A percentile compares a stretch with the other conserved stretches of the same genome.
These are phyloP conservation scores for Tuber borchii DNA, from an alignment of 495 filamentous ascomycete species.

Conservation along the genomic window DNA sequence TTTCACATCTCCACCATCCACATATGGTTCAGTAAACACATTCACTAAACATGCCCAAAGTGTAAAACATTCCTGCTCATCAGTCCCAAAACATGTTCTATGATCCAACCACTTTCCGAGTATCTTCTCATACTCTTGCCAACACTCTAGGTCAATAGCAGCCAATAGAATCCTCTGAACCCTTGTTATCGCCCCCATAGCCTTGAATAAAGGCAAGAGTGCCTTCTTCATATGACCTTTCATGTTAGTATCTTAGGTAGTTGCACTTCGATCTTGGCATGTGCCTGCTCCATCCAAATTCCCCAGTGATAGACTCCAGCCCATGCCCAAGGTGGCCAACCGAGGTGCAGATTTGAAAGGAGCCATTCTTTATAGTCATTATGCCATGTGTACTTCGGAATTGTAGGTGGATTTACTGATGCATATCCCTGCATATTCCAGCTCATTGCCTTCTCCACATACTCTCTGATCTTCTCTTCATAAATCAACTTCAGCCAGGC, in stretches of 20 bases:
- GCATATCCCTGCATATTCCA: too few relatives aligned
- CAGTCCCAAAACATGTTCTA: neutral
- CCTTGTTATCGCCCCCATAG: neutral
- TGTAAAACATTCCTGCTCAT: conserved; percentile 10
- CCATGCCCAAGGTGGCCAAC: neutral
- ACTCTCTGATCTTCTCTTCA: too few relatives aligned
- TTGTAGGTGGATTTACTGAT: neutral
- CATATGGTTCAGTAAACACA: too few relatives aligned
- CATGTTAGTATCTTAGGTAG: conserved; percentile 7
- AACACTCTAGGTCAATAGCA: neutral
- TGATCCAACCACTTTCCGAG: neutral
- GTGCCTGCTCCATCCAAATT: neutral
- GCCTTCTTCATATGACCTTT: neutral
- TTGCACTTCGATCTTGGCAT: neutral
- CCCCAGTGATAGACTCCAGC: conserved; percentile 12
- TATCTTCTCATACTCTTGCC: neutral
- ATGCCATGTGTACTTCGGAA: neutral
- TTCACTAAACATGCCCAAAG: neutral
- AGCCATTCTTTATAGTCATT: conserved; percentile 2
- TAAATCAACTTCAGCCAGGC: too few relatives aligned
- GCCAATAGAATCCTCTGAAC: neutral
- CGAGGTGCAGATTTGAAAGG: neutral
- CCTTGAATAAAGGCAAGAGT: neutral
- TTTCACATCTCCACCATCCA: too few relatives aligned
- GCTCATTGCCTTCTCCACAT: too few relatives aligned